phyloP scores from a whole-genome alignment of 2,329 filamentous ascomycete genomes.

The Proliferodiscus dingleyae region DNA sequence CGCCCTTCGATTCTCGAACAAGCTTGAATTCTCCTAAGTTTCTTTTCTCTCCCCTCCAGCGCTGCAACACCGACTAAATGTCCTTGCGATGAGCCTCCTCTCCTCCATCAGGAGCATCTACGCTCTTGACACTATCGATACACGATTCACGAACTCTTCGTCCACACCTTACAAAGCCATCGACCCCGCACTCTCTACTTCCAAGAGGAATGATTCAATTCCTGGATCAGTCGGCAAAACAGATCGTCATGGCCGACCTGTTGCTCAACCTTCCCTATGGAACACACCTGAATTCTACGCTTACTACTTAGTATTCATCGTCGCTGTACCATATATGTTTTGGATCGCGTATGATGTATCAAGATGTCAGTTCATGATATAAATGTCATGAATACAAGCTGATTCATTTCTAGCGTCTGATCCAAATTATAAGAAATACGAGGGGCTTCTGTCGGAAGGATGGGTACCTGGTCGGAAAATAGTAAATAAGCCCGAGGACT shows the following conservation, averaged over 20 bases:
- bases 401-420: slow-evolving; percentile 58
- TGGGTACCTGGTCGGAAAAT: slow-evolving; percentile 94
- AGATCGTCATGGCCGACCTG: slow-evolving; percentile 40
- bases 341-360: slow-evolving; percentile 86
- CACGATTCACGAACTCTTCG: slow-evolving; percentile 67
- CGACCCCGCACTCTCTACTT: slow-evolving; percentile 35
- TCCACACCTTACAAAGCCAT: slow-evolving; percentile 59
- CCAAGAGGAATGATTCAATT: slow-evolving; percentile 27
- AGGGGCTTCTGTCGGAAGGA: slow-evolving; percentile 66
- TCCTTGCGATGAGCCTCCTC: slow-evolving; percentile 28
- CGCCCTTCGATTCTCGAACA: neutral
- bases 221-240: slow-evolving; percentile 28
- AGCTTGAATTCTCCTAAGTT: neutral
- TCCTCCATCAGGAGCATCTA: slow-evolving; percentile 52
- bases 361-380: slow-evolving; percentile 53
- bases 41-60: neutral
- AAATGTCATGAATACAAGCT: slow-evolving; percentile 6
- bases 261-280: slow-evolving; percentile 68
- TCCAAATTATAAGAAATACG: slow-evolving; percentile 73
- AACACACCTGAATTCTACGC: slow-evolving; percentile 77
- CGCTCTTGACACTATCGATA: slow-evolving; percentile 64
- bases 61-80: slow-evolving; percentile 17
- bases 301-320: slow-evolving; percentile 66
- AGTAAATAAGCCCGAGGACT: slow-evolving; percentile 42
- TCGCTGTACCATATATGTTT: slow-evolving; percentile 79